These are phyloP conservation scores for Themeda triandra DNA, from an alignment of 176 grass and related monocot species.

Conservation along the genomic window DNA sequence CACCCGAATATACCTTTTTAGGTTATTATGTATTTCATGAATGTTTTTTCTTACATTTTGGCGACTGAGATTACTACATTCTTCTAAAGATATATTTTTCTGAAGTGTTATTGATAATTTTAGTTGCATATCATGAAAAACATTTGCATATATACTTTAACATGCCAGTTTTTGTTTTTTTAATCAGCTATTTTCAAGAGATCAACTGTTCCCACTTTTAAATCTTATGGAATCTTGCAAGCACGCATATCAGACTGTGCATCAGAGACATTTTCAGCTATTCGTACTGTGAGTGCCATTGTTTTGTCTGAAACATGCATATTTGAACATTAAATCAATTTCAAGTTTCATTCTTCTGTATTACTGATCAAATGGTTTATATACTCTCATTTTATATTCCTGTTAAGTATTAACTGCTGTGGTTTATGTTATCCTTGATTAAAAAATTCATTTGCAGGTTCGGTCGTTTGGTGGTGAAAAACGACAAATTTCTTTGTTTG, in stretches of 20 bases:
- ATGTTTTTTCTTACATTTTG: neutral
- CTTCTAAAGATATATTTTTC: neutral
- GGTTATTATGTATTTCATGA: neutral
- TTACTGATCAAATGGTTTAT: neutral
- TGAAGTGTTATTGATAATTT: conserved; percentile 6
- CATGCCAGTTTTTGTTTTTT: conserved; percentile 1
- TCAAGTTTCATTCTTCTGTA: neutral
- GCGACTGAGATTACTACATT: neutral
- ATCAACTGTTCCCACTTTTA: conserved; percentile 86
- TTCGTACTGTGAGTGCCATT: conserved; percentile 77
- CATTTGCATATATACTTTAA: conserved; percentile 7
- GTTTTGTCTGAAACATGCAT: conserved; percentile 4
- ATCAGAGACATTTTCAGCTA: conserved; percentile 93
- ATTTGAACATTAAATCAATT: neutral
- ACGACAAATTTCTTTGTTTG: conserved; percentile 83
- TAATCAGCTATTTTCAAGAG: conserved; percentile 95
- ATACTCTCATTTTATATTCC: neutral
- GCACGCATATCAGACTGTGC: conserved; percentile 88
- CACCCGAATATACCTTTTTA: neutral
- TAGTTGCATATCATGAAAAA: neutral
- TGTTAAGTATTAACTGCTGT: conserved; percentile 7
- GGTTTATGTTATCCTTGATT: conserved; percentile 25
- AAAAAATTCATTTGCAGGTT: conserved; percentile 55
- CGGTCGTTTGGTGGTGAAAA: conserved; percentile 92
- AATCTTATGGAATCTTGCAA: conserved; percentile 85